Percentiles rank a stretch among this genome's conserved stretches.
phyloP scores from a whole-genome alignment of 441 rosid species.

The Francoa sonchifolia region DNA sequence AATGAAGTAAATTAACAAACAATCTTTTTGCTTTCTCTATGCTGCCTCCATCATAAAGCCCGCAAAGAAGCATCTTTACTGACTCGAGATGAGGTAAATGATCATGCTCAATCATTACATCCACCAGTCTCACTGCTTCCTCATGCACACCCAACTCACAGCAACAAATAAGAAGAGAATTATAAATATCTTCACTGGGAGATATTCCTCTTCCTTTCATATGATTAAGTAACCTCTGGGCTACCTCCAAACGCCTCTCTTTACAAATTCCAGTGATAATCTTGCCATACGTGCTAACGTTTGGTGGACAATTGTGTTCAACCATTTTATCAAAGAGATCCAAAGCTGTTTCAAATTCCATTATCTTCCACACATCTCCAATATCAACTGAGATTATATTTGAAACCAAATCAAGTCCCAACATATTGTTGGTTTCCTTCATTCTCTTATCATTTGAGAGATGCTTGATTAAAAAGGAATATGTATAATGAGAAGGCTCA shows the following conservation, averaged over 20 bases:
- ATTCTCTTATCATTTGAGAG: conserved; percentile 27
- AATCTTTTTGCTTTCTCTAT: conserved; percentile 37
- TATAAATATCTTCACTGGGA: conserved; percentile 38
- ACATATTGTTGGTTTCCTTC: conserved; percentile 17
- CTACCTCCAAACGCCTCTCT: conserved; percentile 32
- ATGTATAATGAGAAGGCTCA: conserved; percentile 58
- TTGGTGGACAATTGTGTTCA: conserved; percentile 41
- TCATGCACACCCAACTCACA: conserved; percentile 32
- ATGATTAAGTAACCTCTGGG: conserved; percentile 30
- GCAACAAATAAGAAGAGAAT: conserved; percentile 47
- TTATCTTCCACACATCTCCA: conserved; percentile 37
- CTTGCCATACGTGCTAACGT: conserved; percentile 34
- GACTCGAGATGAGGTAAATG: conserved; percentile 55
- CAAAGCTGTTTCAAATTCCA: conserved; percentile 38
- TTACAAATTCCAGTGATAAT: conserved; percentile 57
- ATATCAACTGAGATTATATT: conserved; percentile 16
- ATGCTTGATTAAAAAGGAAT: conserved; percentile 45
- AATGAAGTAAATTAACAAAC: conserved; percentile 35
- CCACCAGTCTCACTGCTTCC: conserved; percentile 36
- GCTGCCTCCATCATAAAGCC: conserved; percentile 37
- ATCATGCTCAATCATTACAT: conserved; percentile 42
- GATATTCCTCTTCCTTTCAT: conserved; percentile 40
- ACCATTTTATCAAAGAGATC: conserved; percentile 48
- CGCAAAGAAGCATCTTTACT: conserved; percentile 42
- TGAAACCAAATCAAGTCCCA: conserved; percentile 21